Evolutionary conservation across 371 early-diverging fungal species (phyloP), one percentile per base, ranked within the genome.

Genomic region (Mortierella sp.): DNA sequence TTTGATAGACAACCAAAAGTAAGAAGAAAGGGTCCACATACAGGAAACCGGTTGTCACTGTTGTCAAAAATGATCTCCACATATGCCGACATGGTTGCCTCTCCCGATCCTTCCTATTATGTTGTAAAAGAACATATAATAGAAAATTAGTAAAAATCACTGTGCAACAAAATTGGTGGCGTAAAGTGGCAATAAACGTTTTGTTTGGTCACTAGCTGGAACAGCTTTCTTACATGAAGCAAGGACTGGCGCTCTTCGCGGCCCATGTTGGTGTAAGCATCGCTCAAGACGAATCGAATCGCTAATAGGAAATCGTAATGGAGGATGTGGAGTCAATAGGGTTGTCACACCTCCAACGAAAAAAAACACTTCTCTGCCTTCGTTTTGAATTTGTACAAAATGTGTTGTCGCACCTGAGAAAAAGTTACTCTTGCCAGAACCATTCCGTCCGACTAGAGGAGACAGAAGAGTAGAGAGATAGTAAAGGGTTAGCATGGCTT

Each of bases 1-100:
- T 6, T 8, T 42, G 24, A 42, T 10, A 7, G 2, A 24, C 19
- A 21, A 14, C 6, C 26, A 24, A 50, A 3, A 24, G 47, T 26
- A 24, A 31, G n/a, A 21, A 34, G n/a, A 70, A 87, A 4, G 38
- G 34, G 31, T 11, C 10, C 14, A 88, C 90, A 90, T 89, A 96
- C 96, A 47, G 98, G 99, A 87, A 99, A 98, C 31, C 99, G 95
- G 77, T 94, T 93, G 88, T 99, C 98, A 9, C 92, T 86, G 90
- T 99, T 99, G 88, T 99, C 99, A 90, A 99, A 99, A 34, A 97
- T 94, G 75, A 99, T 94, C 82, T 99, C 99, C n/a, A 99, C 99
- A 84, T 92, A 98, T 5, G 98, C 99, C 7, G 98, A 97, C 89
- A 99, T 96, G 6, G 98, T 97, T 2, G 97, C 95, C 16, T 96